phyloP scores from a whole-genome alignment of 129 eudicot species.

The Flaveria bidentis region DNA sequence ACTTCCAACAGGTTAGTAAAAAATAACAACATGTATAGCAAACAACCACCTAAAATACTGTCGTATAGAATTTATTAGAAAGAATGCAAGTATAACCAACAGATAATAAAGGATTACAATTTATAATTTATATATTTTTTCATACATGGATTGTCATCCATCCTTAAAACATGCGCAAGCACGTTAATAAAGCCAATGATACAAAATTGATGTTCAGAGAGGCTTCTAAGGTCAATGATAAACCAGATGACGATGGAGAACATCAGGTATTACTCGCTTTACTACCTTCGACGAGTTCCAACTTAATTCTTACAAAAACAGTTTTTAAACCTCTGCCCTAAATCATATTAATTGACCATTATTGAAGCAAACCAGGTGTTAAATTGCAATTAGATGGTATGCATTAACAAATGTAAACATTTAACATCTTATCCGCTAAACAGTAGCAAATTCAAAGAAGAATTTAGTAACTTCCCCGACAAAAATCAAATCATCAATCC shows the following conservation, averaged over 20 bases:
- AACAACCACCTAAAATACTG: not conserved
- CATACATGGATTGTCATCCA: too few species aligned
- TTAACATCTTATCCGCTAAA: conserved; percentile 7
- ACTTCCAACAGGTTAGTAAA: conserved; percentile 1
- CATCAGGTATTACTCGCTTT: too few species aligned
- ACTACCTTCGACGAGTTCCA: too few species aligned
- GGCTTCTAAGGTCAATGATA: too few species aligned
- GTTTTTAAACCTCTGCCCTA: conserved; percentile 8
- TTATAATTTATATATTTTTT: too few species aligned
- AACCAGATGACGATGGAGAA: too few species aligned
- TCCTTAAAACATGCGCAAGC: too few species aligned
- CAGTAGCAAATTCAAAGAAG: not conserved
- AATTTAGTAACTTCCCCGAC: not conserved
- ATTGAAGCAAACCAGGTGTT: conserved; percentile 17
- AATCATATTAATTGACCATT: conserved; percentile 3
- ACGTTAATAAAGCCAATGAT: too few species aligned
- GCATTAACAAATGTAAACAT: not conserved
- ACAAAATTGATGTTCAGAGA: too few species aligned
- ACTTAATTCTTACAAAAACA: not conserved
- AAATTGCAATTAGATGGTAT: conserved; percentile 10
- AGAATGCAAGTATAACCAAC: too few species aligned
- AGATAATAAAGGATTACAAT: too few species aligned
- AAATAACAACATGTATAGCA: not conserved
- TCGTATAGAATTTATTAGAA: not conserved
- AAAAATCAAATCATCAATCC: not conserved